These are phyloP conservation scores for Nicotiana undulata DNA, from an alignment of 257 asterid genomes.

Conservation along the genomic window DNA sequence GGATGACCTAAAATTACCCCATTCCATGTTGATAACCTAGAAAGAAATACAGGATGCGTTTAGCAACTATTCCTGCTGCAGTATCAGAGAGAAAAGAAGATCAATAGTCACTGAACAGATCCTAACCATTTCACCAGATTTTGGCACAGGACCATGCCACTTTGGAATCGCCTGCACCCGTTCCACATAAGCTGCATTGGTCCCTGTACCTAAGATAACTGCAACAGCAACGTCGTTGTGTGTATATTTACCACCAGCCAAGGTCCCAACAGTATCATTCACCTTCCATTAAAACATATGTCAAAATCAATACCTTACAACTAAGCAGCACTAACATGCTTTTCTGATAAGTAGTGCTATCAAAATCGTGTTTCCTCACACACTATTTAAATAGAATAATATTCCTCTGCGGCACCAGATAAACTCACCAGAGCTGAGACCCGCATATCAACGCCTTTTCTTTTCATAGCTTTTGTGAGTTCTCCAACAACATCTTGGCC, in stretches of 20 bases:
- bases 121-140: conserved; percentile 85
- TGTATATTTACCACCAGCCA: conserved; percentile 77
- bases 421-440: conserved; percentile 71
- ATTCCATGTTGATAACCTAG: conserved; percentile 93
- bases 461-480: conserved; percentile 62
- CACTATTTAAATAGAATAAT: neutral
- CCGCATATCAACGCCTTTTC: conserved; percentile 63
- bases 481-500: conserved; percentile 75
- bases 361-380: neutral
- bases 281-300: conserved; percentile 40
- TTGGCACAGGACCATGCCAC: conserved; percentile 85
- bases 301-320: conserved; percentile 1
- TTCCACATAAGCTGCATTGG: conserved; percentile 86
- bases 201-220: conserved; percentile 87
- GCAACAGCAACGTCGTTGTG: conserved; percentile 60
- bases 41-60: neutral
- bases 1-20: conserved; percentile 91
- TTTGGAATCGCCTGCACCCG: conserved; percentile 91
- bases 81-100: neutral
- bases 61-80: neutral
- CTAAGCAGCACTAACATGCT: neutral
- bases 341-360: neutral
- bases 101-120: neutral
- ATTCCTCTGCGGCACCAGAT: neutral
- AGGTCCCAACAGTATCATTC: conserved; percentile 84